A percentile compares a stretch with the other conserved stretches of the same genome.
These are phyloP conservation scores for Linanthus parryae DNA, from an alignment of 148 eudicot genomes.

Conservation along the genomic window DNA sequence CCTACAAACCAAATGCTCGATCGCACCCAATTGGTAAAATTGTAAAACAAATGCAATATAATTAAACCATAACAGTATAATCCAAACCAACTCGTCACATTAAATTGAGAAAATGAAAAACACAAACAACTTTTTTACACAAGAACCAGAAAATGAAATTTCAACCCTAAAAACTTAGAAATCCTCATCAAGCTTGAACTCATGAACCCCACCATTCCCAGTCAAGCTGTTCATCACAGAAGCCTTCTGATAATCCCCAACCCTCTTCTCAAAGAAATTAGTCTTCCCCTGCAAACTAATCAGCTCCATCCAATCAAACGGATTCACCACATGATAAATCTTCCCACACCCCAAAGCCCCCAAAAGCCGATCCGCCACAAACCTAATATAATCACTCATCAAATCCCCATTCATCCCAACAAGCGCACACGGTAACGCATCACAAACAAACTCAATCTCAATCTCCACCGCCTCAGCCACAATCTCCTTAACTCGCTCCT, in stretches of 20 bases:
- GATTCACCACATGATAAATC: slow-evolving; percentile 14
- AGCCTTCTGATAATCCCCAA: slow-evolving; percentile 28
- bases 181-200: no score
- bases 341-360: slow-evolving; percentile 14
- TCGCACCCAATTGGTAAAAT: no score
- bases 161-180: no score
- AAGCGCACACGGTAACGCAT: slow-evolving; percentile 22
- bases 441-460: slow-evolving; percentile 21
- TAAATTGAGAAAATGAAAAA: no score
- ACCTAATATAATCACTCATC: slow-evolving; percentile 20
- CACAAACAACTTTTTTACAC: no score
- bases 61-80: no score
- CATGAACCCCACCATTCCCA: no score
- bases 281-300: slow-evolving; percentile 22
- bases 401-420: slow-evolving; percentile 22
- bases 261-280: slow-evolving; percentile 26
- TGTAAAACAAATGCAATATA: no score
- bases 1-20: no score
- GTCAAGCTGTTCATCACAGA: slow-evolving; percentile 24
- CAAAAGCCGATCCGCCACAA: slow-evolving; percentile 21
- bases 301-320: slow-evolving; percentile 26
- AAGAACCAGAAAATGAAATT: no score
- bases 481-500: slow-evolving; percentile 16
- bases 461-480: slow-evolving; percentile 18
- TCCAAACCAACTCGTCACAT: no score